Base-by-base conservation (phyloP, 2,329 filamentous ascomycete species). In the Aspergillus sp. region DNA sequence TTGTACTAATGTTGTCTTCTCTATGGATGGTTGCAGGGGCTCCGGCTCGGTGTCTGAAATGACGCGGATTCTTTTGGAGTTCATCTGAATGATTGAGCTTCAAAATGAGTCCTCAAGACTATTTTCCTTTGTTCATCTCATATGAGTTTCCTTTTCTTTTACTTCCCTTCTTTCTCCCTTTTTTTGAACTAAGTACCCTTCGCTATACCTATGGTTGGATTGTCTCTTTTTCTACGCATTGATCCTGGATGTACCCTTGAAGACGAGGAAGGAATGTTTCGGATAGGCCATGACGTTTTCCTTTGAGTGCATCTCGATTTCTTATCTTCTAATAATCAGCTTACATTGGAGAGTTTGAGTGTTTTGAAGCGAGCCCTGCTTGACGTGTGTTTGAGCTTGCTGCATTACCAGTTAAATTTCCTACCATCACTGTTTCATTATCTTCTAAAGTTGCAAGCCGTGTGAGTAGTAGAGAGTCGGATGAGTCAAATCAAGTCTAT, bases 271-370 rank as follows among this genome's bases (percentile, higher is more conserved):
- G 61, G 61, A 62, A 64, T 64, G 60, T 61, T 69, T 63, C 61
- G 61, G 61, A 65, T 63, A 63, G 64, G 67, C 63, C 61, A 65
- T 66, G 67, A 68, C 64, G 62, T 64, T 62, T 64, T 62, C 58
- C 61, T 61, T 30, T 64, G 55, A 61, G 44, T 62, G 56, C 55
- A 62, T 59, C 45, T 50, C 55, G 37, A 56, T 64, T 64, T 57
- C 47, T 51, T 46, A 48, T 27, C 53, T 63, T 57, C 61, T 61
- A 60, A 61, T 42, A 61, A 66, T 65, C 53, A 61, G 59, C 57
- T 53, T 55, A 47, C 51, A 56, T 59, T 54, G 56, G 59, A 61
- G 57, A 56, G 61, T 64, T 63, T 63, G 59, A 61, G 50, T 63
- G 56, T 61, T 64, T 59, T 64, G 49, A 62, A 60, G 62, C 59